Conservation (phyloP, 169 alveolate species). For the Eimeria brunetti region DNA sequence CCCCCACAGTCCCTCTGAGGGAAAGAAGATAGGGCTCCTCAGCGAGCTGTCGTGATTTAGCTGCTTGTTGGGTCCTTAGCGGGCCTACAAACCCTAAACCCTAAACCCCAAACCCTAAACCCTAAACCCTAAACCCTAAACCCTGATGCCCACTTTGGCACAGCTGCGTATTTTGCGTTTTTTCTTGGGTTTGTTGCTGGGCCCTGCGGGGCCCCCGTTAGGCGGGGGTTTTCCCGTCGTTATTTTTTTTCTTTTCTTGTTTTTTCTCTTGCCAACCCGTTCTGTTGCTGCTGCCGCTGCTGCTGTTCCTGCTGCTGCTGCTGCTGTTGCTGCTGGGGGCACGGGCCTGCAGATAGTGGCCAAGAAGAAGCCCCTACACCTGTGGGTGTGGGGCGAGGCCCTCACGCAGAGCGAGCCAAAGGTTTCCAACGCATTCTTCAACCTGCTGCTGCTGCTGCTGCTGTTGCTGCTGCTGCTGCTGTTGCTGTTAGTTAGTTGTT, state of each 20-base stretch:
- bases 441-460: neutral
- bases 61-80: neutral
- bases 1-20: no score
- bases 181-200: neutral
- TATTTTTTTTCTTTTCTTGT: neutral
- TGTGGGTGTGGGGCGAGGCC: slow-evolving; percentile 79
- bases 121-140: neutral
- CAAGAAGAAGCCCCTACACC: slow-evolving; percentile 85
- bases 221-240: neutral
- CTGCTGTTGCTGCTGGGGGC: neutral
- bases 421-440: slow-evolving; percentile 20
- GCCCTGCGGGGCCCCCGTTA: neutral
- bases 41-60: neutral
- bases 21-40: neutral
- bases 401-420: slow-evolving; percentile 63
- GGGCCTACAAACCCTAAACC: neutral
- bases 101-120: neutral
- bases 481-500: slow-evolving; percentile 14
- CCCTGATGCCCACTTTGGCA: slow-evolving; percentile 46
- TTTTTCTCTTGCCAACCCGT: neutral
- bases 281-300: slow-evolving; percentile 24
- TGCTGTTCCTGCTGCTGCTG: slow-evolving; percentile 21
- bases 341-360: slow-evolving; percentile 74
- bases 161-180: slow-evolving; percentile 40
- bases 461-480: slow-evolving; percentile 27